phyloP scores from a whole-genome alignment of 2,329 filamentous ascomycete genomes.

The Endoconidiophora laricicola region DNA sequence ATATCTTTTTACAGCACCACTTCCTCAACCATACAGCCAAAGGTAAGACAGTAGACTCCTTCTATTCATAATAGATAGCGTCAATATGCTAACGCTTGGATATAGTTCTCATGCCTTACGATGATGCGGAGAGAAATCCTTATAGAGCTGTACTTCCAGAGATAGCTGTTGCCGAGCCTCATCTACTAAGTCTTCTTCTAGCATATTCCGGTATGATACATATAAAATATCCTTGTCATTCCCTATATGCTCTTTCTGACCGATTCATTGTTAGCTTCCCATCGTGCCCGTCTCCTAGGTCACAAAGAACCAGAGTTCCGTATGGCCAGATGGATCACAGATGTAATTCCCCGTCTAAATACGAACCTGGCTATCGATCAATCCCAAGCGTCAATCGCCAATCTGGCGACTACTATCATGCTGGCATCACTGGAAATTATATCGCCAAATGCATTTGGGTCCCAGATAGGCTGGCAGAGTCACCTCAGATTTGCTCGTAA shows the following conservation, averaged over 20 bases:
- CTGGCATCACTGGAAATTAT: slow-evolving; percentile 70
- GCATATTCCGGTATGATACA: slow-evolving; percentile 46
- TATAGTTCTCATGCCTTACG: slow-evolving; percentile 30
- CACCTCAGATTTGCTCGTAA: slow-evolving; percentile 62
- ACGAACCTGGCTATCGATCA: neutral
- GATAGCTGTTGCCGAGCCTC: slow-evolving; percentile 52
- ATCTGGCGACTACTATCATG: slow-evolving; percentile 71
- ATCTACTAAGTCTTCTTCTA: slow-evolving; percentile 59
- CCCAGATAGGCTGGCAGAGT: slow-evolving; percentile 65
- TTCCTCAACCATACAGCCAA: slow-evolving; percentile 68
- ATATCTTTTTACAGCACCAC: slow-evolving; percentile 26
- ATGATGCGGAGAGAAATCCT: slow-evolving; percentile 35
- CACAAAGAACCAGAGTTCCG: slow-evolving; percentile 60
- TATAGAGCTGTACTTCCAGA: slow-evolving; percentile 33
- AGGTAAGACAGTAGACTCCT: slow-evolving; percentile 23
- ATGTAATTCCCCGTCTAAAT: slow-evolving; percentile 45
- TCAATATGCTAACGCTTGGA: neutral
- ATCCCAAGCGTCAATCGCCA: slow-evolving; percentile 22
- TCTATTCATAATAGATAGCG: no score
- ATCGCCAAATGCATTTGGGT: slow-evolving; percentile 63
- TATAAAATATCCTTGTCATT: neutral
- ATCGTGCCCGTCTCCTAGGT: slow-evolving; percentile 56
- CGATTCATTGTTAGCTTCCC: slow-evolving; percentile 37
- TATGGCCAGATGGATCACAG: slow-evolving; percentile 65
- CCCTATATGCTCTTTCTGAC: neutral